Evolutionary conservation across 225 moss, liverwort and hornwort species (phyloP).

Genomic region (Polytrichum formosum): DNA sequence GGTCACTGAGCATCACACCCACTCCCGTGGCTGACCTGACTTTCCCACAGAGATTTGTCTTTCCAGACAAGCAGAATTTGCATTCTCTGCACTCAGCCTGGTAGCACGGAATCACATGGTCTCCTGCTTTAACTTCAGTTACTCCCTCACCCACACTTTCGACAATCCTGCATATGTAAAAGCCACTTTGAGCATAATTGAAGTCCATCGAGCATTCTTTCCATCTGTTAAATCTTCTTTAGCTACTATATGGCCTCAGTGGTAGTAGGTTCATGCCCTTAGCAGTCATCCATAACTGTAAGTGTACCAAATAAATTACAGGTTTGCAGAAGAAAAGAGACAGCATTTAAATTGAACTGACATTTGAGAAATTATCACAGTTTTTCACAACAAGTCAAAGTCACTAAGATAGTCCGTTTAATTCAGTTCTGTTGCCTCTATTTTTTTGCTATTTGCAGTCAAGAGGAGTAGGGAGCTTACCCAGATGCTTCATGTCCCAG

Average conservation of each 20-base stretch:
- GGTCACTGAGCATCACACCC: constrained; percentile 63
- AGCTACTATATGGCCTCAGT: too few relatives aligned
- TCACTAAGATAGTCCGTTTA: too few relatives aligned
- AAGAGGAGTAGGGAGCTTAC: constrained; percentile 31
- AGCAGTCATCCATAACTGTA: too few relatives aligned
- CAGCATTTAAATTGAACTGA: too few relatives aligned
- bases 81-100: constrained; percentile 69
- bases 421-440: not conserved
- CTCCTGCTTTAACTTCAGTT: constrained; percentile 52
- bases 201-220: not conserved
- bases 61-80: constrained; percentile 68
- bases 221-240: too few relatives aligned
- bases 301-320: too few relatives aligned
- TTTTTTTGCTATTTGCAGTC: not conserved
- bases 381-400: too few relatives aligned
- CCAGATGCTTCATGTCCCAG: constrained; percentile 76
- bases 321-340: too few relatives aligned
- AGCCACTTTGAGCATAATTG: constrained; percentile 5
- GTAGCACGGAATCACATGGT: constrained; percentile 73
- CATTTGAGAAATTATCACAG: too few relatives aligned
- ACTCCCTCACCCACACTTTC: constrained; percentile 73
- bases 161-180: constrained; percentile 39
- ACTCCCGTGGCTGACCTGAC: constrained; percentile 60
- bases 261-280: too few relatives aligned
- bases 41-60: constrained; percentile 62